phyloP scores from a whole-genome alignment of 2,329 filamentous ascomycete species.

The Lomentospora prolificans region DNA sequence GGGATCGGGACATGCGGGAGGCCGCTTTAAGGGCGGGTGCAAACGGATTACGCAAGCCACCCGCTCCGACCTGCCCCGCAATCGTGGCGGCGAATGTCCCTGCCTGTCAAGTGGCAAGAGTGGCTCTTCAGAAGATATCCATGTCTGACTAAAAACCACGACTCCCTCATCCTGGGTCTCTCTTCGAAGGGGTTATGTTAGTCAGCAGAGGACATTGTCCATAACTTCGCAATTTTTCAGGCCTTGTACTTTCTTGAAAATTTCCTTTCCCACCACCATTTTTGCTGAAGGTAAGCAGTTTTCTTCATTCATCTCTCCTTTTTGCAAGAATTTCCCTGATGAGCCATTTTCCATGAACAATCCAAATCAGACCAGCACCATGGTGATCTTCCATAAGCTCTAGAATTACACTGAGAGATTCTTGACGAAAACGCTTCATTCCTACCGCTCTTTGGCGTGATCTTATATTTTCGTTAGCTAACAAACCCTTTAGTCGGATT shows the following conservation, averaged over 20 bases:
- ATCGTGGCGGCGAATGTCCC: not conserved
- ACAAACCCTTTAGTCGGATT: too few relatives aligned
- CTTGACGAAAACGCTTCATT: conserved; percentile 25
- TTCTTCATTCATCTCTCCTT: conserved; percentile 6
- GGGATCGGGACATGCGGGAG: not conserved
- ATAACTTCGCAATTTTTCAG: too few relatives aligned
- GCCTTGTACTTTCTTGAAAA: too few relatives aligned
- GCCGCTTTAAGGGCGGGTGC: not conserved
- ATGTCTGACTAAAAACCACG: too few relatives aligned
- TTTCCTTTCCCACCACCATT: conserved; percentile 1
- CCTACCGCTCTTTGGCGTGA: conserved; percentile 8
- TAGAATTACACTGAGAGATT: conserved; percentile 47
- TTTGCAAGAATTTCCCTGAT: conserved; percentile 27
- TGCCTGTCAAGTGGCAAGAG: not conserved
- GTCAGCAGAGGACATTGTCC: too few relatives aligned
- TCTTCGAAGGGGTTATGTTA: too few relatives aligned
- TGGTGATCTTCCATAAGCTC: conserved; percentile 42
- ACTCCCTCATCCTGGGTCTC: too few relatives aligned
- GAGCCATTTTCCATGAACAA: conserved; percentile 41
- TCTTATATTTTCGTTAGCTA: not conserved
- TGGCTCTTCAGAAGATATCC: not conserved
- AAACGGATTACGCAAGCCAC: not conserved
- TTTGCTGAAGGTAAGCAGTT: too few relatives aligned
- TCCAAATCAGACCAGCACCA: conserved; percentile 51
- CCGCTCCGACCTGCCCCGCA: conserved; percentile 3